Base-by-base conservation (phyloP, 2,329 filamentous ascomycete species). In the Paraconiothyrium sp. region DNA sequence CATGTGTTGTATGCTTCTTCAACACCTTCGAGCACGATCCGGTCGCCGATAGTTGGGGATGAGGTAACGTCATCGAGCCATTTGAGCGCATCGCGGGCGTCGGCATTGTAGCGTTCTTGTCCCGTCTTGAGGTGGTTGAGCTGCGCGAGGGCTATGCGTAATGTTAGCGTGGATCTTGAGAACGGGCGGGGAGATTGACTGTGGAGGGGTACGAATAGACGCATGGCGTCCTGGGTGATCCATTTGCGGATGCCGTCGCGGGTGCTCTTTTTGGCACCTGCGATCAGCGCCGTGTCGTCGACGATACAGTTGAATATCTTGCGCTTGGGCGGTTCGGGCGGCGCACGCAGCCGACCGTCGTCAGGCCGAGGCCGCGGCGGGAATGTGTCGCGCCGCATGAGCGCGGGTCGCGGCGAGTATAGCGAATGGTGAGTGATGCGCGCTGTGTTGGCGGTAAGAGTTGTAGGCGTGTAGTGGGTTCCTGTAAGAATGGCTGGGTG, bases 251-350 rank as follows among this genome's bases (percentile, higher is more conserved):
- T 83, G 56, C 83, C 83, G 68, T 85, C 83, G 65, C 82, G 77
- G 58, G 83, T 84, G 72, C 80, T 83, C 71, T 79, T 82, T 77
- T 84, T 84, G 52, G 83, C 81, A 60, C 83, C 83, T 44, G 82
- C 82, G 59, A 84, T 78, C 65, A 85, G 70, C 35, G 83, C 83
- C 22, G 80, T 82, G 66, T 84, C 83, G 69, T 85, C 83, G 66
- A 84, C 81, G 65, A 84, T 84, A 72, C 83, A 84, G 76, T 84
- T 84, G 79, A 85, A 84, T 60, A 84, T 70, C 76, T 84, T 84
- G 67, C 82, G 79, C 65, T 66, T 66, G 37, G 76, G 75, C 59
- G 64, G 72, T 59, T 74, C 72, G 64, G 69, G 71, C 34, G 69
- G 70, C 27, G 69, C 58, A 61, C 71, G 71, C 67, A 69, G 57